Base-by-base conservation (phyloP, 2,329 filamentous ascomycete species). In the Erysiphe pulchra region DNA sequence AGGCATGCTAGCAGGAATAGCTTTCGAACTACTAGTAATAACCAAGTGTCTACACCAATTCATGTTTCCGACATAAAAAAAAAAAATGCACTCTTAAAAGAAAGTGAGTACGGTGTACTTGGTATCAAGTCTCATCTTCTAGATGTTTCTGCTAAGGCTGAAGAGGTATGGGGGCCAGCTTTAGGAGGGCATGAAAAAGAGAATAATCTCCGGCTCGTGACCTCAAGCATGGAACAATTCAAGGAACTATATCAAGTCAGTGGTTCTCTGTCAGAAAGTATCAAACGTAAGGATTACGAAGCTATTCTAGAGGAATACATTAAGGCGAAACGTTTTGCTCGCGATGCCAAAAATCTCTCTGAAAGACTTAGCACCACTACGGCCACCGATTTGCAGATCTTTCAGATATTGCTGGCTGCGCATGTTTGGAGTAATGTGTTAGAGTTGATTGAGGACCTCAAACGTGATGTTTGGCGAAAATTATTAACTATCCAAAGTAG, bases 161-260 rank as follows among this genome's bases (percentile, higher is more conserved):
- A 95, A 60, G 90, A 98, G 56, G 81, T 98, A 9, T 98, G 92
- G 86, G 90, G 90, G 0, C 90, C 90, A 2, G 87, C 90, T 1
- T 62, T 98, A 34, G 84, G 85, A 36, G 90, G 90, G 3, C 75
- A 83, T 28, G 86, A 95, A 54, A 85, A 87, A 57, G 90, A 95
- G 56, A 81, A 86, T 57, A 78, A 78, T 50, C 67, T 98, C 46
- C 92, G 86, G 59, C 70, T 73, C 0, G 74, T 94, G 9, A 69
- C 85, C 18, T 70, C 71, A 9, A 76, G 79, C 13, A 68, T 98
- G 42, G 80, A 90, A 50, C 75, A 75, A 50, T 81, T 90, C 59
- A 79, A 77, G 49, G 78, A 80, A 32, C 75, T 90, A 43, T 80
- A 94, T 51, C 84, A 92, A 55, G 69, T 90, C 45, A 84, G 80